Evolutionary conservation across 1,139 yeast species (phyloP), one percentile per base, ranked within the genome.

Genomic region (Blastobotrys buckinghamii): DNA sequence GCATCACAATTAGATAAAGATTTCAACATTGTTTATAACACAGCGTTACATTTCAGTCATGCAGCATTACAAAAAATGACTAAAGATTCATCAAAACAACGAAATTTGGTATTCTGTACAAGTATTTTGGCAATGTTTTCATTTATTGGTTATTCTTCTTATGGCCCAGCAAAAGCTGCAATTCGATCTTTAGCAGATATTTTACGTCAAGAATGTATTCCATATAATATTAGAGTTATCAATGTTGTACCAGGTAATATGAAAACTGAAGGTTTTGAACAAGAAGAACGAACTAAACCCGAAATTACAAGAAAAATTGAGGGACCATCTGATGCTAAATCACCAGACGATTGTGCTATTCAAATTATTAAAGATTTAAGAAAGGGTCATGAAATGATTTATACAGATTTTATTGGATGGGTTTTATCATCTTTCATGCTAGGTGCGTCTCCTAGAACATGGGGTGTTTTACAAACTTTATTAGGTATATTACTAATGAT

Each of bases 371-470:
- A 70, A 52, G 71, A 76, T 55, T 70, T 94, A 32, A 72, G 74
- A 30, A 66, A 69, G 37, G 97, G 97, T 1, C 77, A 81, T 49
- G 84, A 84, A 53, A 80, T 84, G 50, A 74, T 90, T 10, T 83
- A 82, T 47, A 90, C 97, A 0, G 98, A 94, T 64, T 68, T 77
- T 29, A 76, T 89, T 42, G 96, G 97, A 2, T 90, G 95, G 95
- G 66, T 85, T 1, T 69, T 90, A 44, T 82, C 84, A 53, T 72
- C 83, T 42, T 73, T 84, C 35, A 77, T 78, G 58, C 70, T 89
- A 59, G 96, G 97, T 1, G 74, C 75, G 43, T 70, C 76, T 48
- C 92, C 89, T n/a, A 69, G 95, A 35, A 73, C 73, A 47, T 77
- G 79, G 68, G 78, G 82, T 55, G 55, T 81, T 50, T 59, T 67